Evolutionary conservation across 768 basidiomycete species (phyloP), one percentile per base, ranked within the genome.

Genomic region (Phaeolepiota aurea): DNA sequence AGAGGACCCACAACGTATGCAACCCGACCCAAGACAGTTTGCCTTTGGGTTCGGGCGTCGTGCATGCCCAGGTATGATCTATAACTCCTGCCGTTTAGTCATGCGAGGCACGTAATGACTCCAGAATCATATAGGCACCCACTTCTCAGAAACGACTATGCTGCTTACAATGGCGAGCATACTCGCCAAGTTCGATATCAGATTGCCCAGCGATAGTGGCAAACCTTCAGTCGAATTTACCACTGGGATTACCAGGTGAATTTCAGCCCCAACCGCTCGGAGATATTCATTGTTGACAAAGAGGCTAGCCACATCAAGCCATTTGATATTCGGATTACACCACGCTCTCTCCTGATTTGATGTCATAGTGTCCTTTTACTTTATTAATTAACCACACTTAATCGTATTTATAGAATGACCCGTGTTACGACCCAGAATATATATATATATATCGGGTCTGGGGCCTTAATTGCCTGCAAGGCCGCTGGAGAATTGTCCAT

Each of bases 11-110:
- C 20, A 7, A n/a, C 7, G 18, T 19, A 16, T 11, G 41, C 58
- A 64, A 34, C 53, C 60, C 5, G 62, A 65, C 47, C 62, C 64
- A 4, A 48, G 54, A n/a, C 36, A 19, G 1, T 64, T 54, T 38
- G 47, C 50, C 3, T 65, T 61, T 41, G 62, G 64, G 1, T 64
- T 59, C 39, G 64, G 64, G 13, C 43, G 54, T 3, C 50, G 64
- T 14, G 50, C 34, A 19, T 65, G 63, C 40, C 63, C 63, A 23
- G 63, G 62, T 58, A 43, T 1, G 40, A n/a, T 20, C n/a, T 4
- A 21, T 4, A 3, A 36, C 5, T 18, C 19, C 18, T 3, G 23
- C 13, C 33, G 4, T n/a, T 20, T 21, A 2, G 12, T 34, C 23
- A 39, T 35, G n/a, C n/a, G n/a, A n/a, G 16, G 18, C 5, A 35